Evolutionary conservation across 352 stramenopile genomes (phyloP), one percentile per base, ranked within the genome.

Genomic region (Paralagenidium karlingii): DNA sequence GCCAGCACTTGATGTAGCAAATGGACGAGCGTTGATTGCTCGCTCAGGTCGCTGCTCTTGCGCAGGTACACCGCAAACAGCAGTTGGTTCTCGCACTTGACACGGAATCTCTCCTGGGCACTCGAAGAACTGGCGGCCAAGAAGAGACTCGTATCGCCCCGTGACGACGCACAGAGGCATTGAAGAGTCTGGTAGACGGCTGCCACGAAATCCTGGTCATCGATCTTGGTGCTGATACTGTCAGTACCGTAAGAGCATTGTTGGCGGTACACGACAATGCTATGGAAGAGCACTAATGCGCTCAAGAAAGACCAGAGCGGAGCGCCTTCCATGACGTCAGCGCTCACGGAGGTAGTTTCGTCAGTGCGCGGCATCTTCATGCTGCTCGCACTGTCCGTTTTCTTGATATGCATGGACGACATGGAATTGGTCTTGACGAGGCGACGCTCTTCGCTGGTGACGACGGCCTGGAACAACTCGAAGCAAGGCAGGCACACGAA

Each of bases 281-380:
- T 16, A 13, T 82, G 68, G 24, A 65, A 76, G 10, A 80, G 29
- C 8, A 77, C 39, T 7, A 82, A 45, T 1, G 51, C 40, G 13
- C 42, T 68, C 8, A 82, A 20, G 5, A 63, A 26, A 13, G 60
- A 45, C 61, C 58, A 59, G 15, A 58, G 24, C 28, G 27, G 27
- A 31, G 9, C 27, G 27, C 9, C 13, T 9, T 31, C 13, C 27
- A 31, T 31, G 9, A 31, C 13, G 27, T 31, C 13, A 13, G 9
- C 27, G 9, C 13, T 13, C 13, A 31, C 27, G 9, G 27, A 34
- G 5, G 38, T 33, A 21, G 34, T 52, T 4, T 53, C 19, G 34
- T 47, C 24, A 7, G 30, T 0, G 12, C 15, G 10, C 11, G 39
- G 33, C n/a, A n/a, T n/a, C n/a, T n/a, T n/a, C n/a, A n/a, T n/a